Base-by-base conservation (phyloP, 2,329 filamentous ascomycete species). In the Diaporthe longicolla region DNA sequence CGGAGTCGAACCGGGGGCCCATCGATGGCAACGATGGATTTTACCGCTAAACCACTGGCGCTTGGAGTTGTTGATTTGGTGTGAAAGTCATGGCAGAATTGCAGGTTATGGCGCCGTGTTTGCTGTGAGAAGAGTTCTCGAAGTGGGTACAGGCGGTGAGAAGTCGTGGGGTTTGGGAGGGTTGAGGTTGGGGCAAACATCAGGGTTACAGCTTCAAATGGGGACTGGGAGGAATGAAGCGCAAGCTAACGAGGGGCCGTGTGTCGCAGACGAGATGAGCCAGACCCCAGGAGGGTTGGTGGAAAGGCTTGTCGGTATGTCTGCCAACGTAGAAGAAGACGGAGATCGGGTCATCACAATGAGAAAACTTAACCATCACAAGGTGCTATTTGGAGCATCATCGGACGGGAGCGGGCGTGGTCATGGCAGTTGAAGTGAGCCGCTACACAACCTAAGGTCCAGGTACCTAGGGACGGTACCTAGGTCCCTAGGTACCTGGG, bases 1-100 rank as follows among this genome's bases (percentile, higher is more conserved):
- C 68, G 68, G 68, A 71, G 57, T 71, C 68, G 68, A 71, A 71
- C 68, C 68, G 68, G 68, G 68, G 68, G 68, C 68, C 68, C 68
- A 71, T 71, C 68, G 68, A 71, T 58, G 54, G 54, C 54, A 71
- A 57, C 57, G 69, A 71, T 71, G 69, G 63, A 71, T 71, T 58
- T 59, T 71, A 58, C 71, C 63, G 66, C 71, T 73, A 69, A 57
- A 61, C 43, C 71, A 61, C 45, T 70, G 63, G 65, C 71, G 50
- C 69, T 10, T 48, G 21, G 19, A 21, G 21, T 24, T 4, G 45
- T 50, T n/a, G 45, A 48, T 50, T 21, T 48, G 45, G 58, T 43
- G 29, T 66, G 21, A 6, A 1, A 37, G 29, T 0, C 29, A 21
- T 1, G 21, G 43, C 29, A 24, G 21, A 59, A 29, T 45, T 40